A percentile compares a stretch with the other conserved stretches of the same genome.
Conservation (phyloP, 495 filamentous ascomycete species). For the Poronia punctata region DNA sequence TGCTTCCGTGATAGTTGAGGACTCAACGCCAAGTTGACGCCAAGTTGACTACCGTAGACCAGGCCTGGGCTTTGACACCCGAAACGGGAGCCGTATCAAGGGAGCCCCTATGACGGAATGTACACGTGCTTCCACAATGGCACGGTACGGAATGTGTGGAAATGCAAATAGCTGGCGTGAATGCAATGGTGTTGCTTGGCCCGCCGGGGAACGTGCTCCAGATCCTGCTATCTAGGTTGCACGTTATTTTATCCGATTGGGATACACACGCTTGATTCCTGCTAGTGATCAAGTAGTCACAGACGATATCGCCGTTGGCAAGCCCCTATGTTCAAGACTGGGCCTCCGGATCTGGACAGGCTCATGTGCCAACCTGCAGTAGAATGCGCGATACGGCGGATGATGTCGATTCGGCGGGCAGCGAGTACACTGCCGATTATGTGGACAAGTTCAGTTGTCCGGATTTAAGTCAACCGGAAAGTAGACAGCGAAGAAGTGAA, state of each 20-base stretch:
- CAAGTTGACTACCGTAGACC: background rate
- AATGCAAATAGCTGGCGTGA: background rate
- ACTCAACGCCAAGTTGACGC: background rate
- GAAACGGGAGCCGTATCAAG: slow-evolving; percentile 19
- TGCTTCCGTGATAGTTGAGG: no score
- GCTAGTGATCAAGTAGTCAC: no score
- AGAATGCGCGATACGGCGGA: background rate
- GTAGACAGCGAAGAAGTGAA: background rate
- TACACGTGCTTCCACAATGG: slow-evolving; percentile 1
- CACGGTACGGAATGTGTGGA: background rate
- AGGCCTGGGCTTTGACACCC: background rate
- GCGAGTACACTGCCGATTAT: no score
- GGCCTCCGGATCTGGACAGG: no score
- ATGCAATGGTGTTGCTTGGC: background rate
- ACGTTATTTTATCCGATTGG: no score
- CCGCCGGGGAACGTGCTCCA: no score
- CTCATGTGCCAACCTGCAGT: background rate
- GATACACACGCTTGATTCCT: no score
- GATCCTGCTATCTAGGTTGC: no score
- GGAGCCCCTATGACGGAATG: background rate
- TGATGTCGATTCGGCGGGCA: no score
- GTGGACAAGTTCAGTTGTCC: background rate
- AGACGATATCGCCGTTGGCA: no score
- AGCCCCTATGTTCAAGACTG: no score
- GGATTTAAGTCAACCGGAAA: background rate